These are phyloP conservation scores for Colletotrichum endophyticum DNA, from an alignment of 2,329 filamentous ascomycete genomes.

Conservation along the genomic window DNA sequence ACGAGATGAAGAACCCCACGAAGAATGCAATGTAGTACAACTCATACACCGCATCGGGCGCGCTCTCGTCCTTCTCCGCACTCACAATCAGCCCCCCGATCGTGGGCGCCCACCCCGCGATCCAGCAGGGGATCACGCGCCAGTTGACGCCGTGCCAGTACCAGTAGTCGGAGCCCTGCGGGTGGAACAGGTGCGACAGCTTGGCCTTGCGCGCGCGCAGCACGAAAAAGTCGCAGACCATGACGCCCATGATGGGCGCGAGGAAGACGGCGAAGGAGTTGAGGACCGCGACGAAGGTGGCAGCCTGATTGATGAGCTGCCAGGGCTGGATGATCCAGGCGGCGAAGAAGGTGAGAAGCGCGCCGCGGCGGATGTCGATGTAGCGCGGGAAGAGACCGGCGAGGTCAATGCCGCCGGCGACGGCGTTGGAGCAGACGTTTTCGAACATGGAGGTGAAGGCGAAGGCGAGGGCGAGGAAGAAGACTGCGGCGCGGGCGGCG, in stretches of 20 bases:
- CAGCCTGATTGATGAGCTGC: constrained; percentile 37
- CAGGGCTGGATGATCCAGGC: constrained; percentile 41
- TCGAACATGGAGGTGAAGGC: constrained; percentile 39
- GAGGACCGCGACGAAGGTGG: constrained; percentile 38
- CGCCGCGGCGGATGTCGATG: constrained; percentile 41
- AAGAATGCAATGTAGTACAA: constrained; percentile 54
- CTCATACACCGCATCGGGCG: constrained; percentile 41
- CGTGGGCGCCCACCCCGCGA: constrained; percentile 46
- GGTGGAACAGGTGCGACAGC: constrained; percentile 38
- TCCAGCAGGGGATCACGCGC: constrained; percentile 31
- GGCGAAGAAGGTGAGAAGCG: constrained; percentile 37
- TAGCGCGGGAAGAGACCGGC: constrained; percentile 38
- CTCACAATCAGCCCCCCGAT: constrained; percentile 26
- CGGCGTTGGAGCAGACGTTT: constrained; percentile 39
- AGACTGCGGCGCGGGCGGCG: constrained; percentile 38
- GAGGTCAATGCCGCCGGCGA: constrained; percentile 44
- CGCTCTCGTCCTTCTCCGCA: constrained; percentile 13
- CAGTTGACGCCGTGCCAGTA: constrained; percentile 38
- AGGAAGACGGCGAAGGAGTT: constrained; percentile 41
- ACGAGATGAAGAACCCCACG: constrained; percentile 34
- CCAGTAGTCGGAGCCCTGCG: constrained; percentile 41
- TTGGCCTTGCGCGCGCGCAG: constrained; percentile 36
- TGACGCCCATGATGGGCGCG: constrained; percentile 43
- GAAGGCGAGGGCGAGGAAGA: constrained; percentile 41
- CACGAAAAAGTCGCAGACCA: constrained; percentile 38